Base-by-base conservation (phyloP, 2,329 filamentous ascomycete species). In the Fusarium sp. region DNA sequence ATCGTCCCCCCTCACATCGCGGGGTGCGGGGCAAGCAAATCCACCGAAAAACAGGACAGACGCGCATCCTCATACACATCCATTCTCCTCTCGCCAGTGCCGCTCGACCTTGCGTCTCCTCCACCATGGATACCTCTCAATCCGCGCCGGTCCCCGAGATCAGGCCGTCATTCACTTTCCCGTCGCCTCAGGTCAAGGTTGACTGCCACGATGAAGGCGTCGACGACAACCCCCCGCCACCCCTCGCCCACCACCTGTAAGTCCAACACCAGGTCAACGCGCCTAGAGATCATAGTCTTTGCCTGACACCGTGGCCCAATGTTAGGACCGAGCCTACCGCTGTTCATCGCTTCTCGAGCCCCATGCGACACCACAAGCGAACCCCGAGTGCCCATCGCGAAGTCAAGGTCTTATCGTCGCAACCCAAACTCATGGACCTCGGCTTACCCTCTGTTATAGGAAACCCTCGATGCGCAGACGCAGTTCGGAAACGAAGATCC, bases 391-490 rank as follows among this genome's bases (percentile, higher is more conserved):
- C 86, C 20, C 88, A 89, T 82, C 87, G 88, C 68, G 85, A 89
- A 77, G 84, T 91, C 81, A 91, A 90, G 85, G 89, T 90, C 27
- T 29, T 65, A 20, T 27, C 57, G 29, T 20, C 31, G n/a, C 29
- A 41, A 48, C 39, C 24, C n/a, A 41, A 31, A 35, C 54, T 37
- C 62, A 48, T 45, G 20, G 31, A 27, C 22, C 43, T 57, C 37
- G 50, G 41, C 76, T 76, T 60, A 76, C 57, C 22, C 6, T 27
- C 27, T 58, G 33, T 27, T 29, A 65, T 77, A 96, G 93, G 95
- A 98, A 91, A 98, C 96, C 4, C 90, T 98, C 79, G 93, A 98
- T 86, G 96, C 96, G 64, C 92, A 91, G 68, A 95, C 95, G 33
- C 92, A 97, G 81, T 97, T 97, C 83, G 92, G 90, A 71, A 97